Conservation (phyloP, 495 filamentous ascomycete genomes). For the Penicillium argentinense region DNA sequence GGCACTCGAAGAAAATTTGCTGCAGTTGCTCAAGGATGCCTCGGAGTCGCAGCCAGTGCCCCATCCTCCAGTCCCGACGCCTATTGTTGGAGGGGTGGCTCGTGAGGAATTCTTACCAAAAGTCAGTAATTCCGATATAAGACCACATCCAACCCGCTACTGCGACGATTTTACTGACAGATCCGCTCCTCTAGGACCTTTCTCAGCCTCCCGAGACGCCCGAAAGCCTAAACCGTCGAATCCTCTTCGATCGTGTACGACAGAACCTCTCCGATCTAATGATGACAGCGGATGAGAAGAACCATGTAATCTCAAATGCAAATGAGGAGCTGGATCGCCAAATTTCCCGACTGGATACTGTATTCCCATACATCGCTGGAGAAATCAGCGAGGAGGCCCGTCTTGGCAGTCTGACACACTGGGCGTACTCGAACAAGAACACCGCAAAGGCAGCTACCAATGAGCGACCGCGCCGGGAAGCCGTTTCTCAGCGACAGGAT, state of each 20-base stretch:
- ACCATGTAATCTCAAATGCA: constrained; percentile 87
- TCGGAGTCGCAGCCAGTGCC: constrained; percentile 54
- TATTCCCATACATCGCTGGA: constrained; percentile 76
- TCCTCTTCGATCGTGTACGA: constrained; percentile 63
- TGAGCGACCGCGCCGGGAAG: constrained; percentile 75
- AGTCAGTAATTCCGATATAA: constrained; percentile 20
- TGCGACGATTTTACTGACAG: constrained; percentile 6
- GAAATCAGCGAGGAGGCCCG: constrained; percentile 95
- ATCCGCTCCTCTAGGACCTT: constrained; percentile 24
- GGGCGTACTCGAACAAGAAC: constrained; percentile 90
- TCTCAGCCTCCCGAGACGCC: constrained; percentile 33
- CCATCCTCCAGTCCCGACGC: constrained; percentile 38
- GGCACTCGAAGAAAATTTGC: constrained; percentile 59
- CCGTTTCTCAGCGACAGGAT: constrained; percentile 63
- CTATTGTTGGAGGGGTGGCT: constrained; percentile 38
- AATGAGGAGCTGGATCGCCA: constrained; percentile 87
- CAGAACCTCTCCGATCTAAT: constrained; percentile 72
- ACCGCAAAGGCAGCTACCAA: constrained; percentile 59
- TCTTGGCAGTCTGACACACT: constrained; percentile 86
- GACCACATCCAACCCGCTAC: not conserved
- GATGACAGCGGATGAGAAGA: constrained; percentile 90
- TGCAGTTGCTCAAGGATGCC: constrained; percentile 65
- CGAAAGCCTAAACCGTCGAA: constrained; percentile 53
- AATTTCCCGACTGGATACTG: constrained; percentile 75
- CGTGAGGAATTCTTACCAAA: constrained; percentile 40